These are phyloP conservation scores for Aspergillus felis DNA, from an alignment of 2,329 filamentous ascomycete species.

Conservation along the genomic window DNA sequence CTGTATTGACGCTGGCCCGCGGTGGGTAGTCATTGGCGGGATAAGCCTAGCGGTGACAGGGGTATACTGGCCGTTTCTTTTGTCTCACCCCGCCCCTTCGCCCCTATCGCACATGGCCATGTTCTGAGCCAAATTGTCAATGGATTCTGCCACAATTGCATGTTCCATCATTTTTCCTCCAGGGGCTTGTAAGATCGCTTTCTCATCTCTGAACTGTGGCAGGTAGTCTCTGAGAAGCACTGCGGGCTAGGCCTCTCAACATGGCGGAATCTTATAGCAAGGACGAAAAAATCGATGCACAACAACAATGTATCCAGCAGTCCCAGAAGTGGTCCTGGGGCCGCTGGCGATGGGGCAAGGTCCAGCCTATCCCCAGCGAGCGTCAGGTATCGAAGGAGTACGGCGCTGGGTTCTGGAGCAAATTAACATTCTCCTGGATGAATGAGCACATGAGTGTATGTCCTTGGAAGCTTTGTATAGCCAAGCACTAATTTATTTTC, in stretches of 20 bases:
- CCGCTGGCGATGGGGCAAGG: background rate
- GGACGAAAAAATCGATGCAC: background rate
- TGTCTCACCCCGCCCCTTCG: background rate
- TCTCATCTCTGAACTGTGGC: background rate
- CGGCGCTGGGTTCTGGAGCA: background rate
- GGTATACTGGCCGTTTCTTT: background rate
- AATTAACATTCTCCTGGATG: background rate
- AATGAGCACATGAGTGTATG: background rate
- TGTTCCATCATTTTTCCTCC: background rate
- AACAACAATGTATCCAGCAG: background rate
- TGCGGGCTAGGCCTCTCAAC: background rate
- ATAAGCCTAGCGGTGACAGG: background rate
- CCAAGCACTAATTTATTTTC: background rate
- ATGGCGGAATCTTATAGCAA: background rate
- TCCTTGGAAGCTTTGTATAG: background rate
- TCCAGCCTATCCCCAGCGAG: background rate
- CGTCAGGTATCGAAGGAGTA: background rate
- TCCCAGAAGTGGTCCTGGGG: background rate
- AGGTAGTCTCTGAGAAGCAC: background rate
- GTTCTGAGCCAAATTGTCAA: background rate
- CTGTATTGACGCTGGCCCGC: background rate
- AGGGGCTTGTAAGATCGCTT: background rate
- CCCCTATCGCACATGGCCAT: background rate
- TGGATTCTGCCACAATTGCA: background rate
- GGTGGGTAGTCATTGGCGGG: too few species aligned